Conservation (phyloP, 306 rosid species). For the Lathyrus oleraceus region DNA sequence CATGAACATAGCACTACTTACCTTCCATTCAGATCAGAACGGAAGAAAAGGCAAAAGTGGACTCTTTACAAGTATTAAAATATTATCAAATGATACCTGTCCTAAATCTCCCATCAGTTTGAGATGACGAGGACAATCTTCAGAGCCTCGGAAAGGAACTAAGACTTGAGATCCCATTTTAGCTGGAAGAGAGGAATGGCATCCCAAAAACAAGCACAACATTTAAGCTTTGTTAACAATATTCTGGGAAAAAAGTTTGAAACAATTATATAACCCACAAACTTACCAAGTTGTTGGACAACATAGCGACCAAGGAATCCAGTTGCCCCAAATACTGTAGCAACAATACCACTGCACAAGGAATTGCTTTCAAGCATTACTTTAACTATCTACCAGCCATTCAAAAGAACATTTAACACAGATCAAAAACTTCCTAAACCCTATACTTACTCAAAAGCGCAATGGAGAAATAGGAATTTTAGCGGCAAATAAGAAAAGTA, state of each 20-base stretch:
- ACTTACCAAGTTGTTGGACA: conserved; percentile 93
- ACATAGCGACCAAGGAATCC: conserved; percentile 99
- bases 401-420: conserved; percentile 31
- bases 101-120: conserved; percentile 99
- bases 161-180: conserved; percentile 96
- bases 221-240: neutral
- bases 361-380: conserved; percentile 32
- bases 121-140: conserved; percentile 90
- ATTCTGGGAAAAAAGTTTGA: neutral
- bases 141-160: conserved; percentile 94
- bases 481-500: conserved; percentile 1
- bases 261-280: conserved; percentile 21
- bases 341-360: conserved; percentile 82
- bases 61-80: conserved; percentile 15
- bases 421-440: conserved; percentile 31
- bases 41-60: conserved; percentile 2
- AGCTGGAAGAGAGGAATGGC: conserved; percentile 55
- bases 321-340: conserved; percentile 96
- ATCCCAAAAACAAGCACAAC: conserved; percentile 30
- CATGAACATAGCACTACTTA: conserved; percentile 14
- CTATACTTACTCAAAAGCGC: neutral
- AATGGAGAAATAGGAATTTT: neutral
- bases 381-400: conserved; percentile 27
- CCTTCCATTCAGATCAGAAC: conserved; percentile 21
- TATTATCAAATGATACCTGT: conserved; percentile 61